A percentile compares a stretch with the other conserved stretches of the same genome.
Evolutionary conservation across 495 filamentous ascomycete species (phyloP).

Genomic region (Aspergillus incahuasiensis): DNA sequence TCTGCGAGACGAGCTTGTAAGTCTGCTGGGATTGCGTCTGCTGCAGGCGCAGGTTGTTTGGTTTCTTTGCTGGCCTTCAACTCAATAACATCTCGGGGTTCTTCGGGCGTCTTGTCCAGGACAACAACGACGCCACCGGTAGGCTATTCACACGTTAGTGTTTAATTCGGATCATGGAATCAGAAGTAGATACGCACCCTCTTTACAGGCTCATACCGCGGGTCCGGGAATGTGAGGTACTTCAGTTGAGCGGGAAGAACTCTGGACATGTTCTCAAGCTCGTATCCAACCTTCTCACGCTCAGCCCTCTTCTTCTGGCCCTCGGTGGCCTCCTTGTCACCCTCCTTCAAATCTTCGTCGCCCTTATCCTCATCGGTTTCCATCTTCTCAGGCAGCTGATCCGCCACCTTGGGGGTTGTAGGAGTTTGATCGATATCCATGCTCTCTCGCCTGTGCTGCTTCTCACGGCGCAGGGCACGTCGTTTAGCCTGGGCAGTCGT

Average conservation of each 20-base stretch:
- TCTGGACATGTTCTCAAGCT: constrained; percentile 93
- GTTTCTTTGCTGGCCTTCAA: constrained; percentile 79
- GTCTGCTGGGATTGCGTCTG: constrained; percentile 43
- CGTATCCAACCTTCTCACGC: constrained; percentile 95
- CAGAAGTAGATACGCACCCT: constrained; percentile 63
- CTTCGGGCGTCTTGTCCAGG: constrained; percentile 74
- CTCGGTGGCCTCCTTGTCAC: constrained; percentile 57
- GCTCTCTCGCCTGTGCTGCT: constrained; percentile 68
- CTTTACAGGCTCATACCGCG: constrained; percentile 92
- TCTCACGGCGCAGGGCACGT: constrained; percentile 70
- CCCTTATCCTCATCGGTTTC: constrained; percentile 71
- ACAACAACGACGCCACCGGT: constrained; percentile 91
- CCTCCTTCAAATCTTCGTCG: constrained; percentile 59
- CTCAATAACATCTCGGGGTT: constrained; percentile 74
- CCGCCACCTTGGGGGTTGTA: constrained; percentile 68
- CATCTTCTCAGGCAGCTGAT: constrained; percentile 74
- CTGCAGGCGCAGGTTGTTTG: constrained; percentile 53
- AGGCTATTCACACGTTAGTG: constrained; percentile 58
- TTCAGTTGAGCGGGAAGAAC: constrained; percentile 91
- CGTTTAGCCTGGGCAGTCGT: constrained; percentile 97
- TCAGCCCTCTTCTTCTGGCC: constrained; percentile 76
- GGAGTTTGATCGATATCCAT: constrained; percentile 84
- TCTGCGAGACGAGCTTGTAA: constrained; percentile 36
- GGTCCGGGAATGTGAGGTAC: constrained; percentile 82
- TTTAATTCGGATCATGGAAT: not conserved